Conservation (phyloP, 768 basidiomycete genomes). For the Lentinula aciculospora region DNA sequence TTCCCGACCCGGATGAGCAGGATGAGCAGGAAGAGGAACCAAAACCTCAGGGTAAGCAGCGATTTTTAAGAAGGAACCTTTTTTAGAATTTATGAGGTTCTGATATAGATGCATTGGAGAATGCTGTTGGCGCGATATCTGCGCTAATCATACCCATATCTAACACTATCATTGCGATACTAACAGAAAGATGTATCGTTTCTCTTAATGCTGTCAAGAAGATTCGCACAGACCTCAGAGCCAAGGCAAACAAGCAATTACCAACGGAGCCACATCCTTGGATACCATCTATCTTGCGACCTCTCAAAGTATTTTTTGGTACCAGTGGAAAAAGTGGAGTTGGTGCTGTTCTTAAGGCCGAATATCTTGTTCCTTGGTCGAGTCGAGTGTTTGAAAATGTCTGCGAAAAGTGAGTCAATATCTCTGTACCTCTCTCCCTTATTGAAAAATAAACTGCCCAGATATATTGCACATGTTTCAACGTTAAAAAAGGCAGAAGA, state of each 20-base stretch:
- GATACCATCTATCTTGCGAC: conserved; percentile 72
- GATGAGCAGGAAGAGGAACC: conserved; percentile 26
- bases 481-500: conserved; percentile 93
- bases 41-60: conserved; percentile 44
- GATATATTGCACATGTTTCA: conserved; percentile 75
- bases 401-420: conserved; percentile 46
- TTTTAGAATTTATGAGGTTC: background rate
- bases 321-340: conserved; percentile 51
- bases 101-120: conserved; percentile 47
- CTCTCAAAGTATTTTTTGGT: conserved; percentile 71
- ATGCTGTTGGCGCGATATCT: conserved; percentile 43
- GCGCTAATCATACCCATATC: conserved; percentile 54
- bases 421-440: background rate
- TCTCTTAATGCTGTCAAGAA: conserved; percentile 79
- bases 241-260: conserved; percentile 67
- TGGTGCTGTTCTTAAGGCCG: conserved; percentile 52
- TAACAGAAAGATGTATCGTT: conserved; percentile 81
- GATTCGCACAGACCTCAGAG: conserved; percentile 87
- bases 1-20: conserved; percentile 38
- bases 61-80: conserved; percentile 2
- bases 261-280: conserved; percentile 86
- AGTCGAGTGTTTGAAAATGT: conserved; percentile 69
- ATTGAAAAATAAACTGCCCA: conserved; percentile 19
- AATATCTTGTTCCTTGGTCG: conserved; percentile 43
- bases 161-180: conserved; percentile 59